Evolutionary conservation across 2,329 filamentous ascomycete genomes (phyloP), one percentile per base, ranked within the genome.

Genomic region (Ciborinia camelliae): DNA sequence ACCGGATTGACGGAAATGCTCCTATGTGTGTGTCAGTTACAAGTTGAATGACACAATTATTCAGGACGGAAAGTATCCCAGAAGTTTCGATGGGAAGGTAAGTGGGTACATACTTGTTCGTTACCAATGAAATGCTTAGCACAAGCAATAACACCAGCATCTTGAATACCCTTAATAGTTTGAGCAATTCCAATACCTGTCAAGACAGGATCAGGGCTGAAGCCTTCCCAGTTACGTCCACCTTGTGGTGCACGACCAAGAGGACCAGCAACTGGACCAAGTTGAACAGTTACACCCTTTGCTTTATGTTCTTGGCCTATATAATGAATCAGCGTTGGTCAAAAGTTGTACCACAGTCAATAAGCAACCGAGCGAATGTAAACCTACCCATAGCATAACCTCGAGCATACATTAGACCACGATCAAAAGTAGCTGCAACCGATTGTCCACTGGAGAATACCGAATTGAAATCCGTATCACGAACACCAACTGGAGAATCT

Each of bases 71-170:
- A 30, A 45, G 20, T 35, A 58, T 58, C 18, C 35, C 20, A 5
- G 1, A 5, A 26, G 3, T 55, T 48, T n/a, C 57, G 26, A 32
- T n/a, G 48, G 18, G 20, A 61, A 26, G 50, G 7, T 3, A 23
- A 28, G 10, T 7, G 9, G 12, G 28, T 26, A 30, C 48, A 45
- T 63, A 90, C 86, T 77, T 96, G 91, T 76, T 94, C 90, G 70
- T 92, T 90, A 43, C 79, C 83, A 65, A 52, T 84, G 74, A 81
- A 89, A 74, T 93, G 90, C 81, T 93, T 94, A 54, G 89, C 89
- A 72, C 89, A 92, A 67, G 92, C 91, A 77, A 96, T 89, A 62
- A 94, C 85, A 75, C 91, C 91, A 18, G 88, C 86, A 72, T 88
- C 85, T 74, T 96, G 92, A 52, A 96, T 93, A 67, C 92, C 92